Evolutionary conservation across 2,329 filamentous ascomycete genomes (phyloP).

Genomic region (Colletotrichum spaethianum): DNA sequence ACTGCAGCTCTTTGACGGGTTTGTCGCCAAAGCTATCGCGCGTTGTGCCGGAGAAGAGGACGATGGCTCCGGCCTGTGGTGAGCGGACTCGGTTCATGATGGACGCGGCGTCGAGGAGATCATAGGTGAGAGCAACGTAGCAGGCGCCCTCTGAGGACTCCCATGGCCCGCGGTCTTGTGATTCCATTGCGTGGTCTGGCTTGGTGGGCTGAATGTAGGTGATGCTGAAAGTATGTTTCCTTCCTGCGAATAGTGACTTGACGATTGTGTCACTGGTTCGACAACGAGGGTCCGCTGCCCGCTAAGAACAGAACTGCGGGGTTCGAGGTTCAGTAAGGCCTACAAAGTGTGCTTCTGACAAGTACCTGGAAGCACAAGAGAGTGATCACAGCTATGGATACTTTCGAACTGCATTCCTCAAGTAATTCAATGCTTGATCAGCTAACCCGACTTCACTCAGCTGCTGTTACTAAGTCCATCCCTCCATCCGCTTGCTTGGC

Average conservation of each 20-base stretch:
- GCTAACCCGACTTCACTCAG: not conserved
- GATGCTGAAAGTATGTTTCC: not conserved
- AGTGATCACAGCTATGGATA: not conserved
- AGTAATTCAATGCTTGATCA: not conserved
- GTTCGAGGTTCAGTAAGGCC: not conserved
- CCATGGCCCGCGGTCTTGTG: slow-evolving; percentile 45
- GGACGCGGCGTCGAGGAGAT: slow-evolving; percentile 68
- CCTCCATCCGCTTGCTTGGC: not conserved
- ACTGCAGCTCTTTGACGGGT: slow-evolving; percentile 81
- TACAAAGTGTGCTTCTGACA: not conserved
- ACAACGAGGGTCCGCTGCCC: not conserved
- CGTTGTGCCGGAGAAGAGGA: slow-evolving; percentile 84
- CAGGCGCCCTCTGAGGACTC: slow-evolving; percentile 66
- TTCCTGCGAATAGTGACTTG: not conserved
- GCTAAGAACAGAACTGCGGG: slow-evolving; percentile 9
- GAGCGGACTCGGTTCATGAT: slow-evolving; percentile 79
- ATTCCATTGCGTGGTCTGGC: not conserved
- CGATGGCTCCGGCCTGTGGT: slow-evolving; percentile 81
- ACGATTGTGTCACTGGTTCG: not conserved
- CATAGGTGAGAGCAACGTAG: slow-evolving; percentile 78
- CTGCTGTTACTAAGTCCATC: not conserved
- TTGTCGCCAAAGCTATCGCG: slow-evolving; percentile 80
- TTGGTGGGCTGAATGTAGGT: not conserved
- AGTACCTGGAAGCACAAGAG: not conserved
- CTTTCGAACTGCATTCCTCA: no score